Base-by-base conservation (phyloP, 192 early-diverging fungal species). In the Podila clonocystis region DNA sequence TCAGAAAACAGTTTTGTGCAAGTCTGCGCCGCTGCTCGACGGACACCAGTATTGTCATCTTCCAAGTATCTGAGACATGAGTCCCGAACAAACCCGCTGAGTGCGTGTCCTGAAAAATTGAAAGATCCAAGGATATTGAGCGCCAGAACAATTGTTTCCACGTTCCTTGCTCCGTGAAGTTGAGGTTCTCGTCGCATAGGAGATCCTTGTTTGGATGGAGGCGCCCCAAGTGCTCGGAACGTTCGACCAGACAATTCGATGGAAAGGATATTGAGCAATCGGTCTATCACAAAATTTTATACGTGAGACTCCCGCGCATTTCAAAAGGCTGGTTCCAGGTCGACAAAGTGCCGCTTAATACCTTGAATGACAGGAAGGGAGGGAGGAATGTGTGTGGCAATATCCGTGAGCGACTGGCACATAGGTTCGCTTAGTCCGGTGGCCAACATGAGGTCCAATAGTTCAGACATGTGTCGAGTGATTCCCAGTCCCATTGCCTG, bases 401-500 rank as follows among this genome's bases (percentile, higher is more conserved):
- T 77, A 48, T 95, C 91, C 7, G 86, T 87, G 67, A 99, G 86
- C 6, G 96, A 91, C 49, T 91, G 85, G 24, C 91, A 89, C 71
- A 99, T 83, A 17, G 91, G 82, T 62, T 95, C 90, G 63, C 89
- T 96, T 33, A 98, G 85, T 20, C 97, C 97, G 29, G 91, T 88
- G 15, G 91, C 87, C 60, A 99, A 95, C 94, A 99, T 97, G 49
- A 95, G 84, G 62, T 97, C 95, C 66, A 99, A 72, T 7, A 98
- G 80, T 38, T 94, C 94, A 49, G 93, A 88, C 85, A 99, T 88
- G 70, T 96, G 88, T 68, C 90, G 91, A 0, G 91, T 94, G 61
- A 98, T 70, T 8, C 92, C 91, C 30, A 91, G 94, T 12, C 96
- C 94, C 48, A 99, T 92, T 41, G 97, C 95, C 12, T 85, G 82